Conservation (phyloP, 371 early-diverging fungal species). For the Rhizopus arrhizus region DNA sequence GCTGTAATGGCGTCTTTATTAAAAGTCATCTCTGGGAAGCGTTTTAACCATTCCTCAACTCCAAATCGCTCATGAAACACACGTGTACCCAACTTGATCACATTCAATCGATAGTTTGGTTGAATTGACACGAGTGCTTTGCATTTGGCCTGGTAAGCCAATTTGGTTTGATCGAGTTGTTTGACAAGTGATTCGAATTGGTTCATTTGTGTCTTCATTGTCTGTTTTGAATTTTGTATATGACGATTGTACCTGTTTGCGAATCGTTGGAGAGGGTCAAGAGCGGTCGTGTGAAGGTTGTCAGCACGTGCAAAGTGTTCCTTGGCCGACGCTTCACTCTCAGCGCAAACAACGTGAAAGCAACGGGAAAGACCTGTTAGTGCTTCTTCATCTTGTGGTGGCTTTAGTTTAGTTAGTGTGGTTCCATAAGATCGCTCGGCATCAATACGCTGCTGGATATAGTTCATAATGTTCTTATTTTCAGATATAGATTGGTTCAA, state of each 20-base stretch:
- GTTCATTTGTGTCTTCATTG: constrained; percentile 52
- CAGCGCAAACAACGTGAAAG: constrained; percentile 67
- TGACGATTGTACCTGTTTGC: constrained; percentile 53
- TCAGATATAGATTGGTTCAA: constrained; percentile 67
- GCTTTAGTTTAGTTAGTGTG: too few relatives aligned
- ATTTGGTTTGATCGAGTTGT: constrained; percentile 15
- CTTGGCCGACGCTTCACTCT: constrained; percentile 59
- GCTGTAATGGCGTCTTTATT: neutral
- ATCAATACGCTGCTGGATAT: constrained; percentile 64
- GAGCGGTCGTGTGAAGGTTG: constrained; percentile 61
- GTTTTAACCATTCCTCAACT: constrained; percentile 12
- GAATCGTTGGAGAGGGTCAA: constrained; percentile 63
- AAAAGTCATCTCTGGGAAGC: neutral
- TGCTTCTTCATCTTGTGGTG: constrained; percentile 13
- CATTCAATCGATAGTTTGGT: constrained; percentile 16
- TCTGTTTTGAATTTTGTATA: constrained; percentile 39
- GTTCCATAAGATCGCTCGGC: constrained; percentile 56
- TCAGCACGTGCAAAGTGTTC: constrained; percentile 61
- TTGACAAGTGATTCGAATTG: constrained; percentile 38
- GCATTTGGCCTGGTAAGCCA: constrained; percentile 21
- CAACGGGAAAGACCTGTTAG: constrained; percentile 60
- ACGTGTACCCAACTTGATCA: constrained; percentile 12
- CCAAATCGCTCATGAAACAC: constrained; percentile 23
- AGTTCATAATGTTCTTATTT: constrained; percentile 65
- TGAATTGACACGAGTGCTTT: constrained; percentile 15